These are phyloP conservation scores for Cutaneotrichosporon sp. DNA, from an alignment of 1,284 basidiomycete species.

Conservation along the genomic window DNA sequence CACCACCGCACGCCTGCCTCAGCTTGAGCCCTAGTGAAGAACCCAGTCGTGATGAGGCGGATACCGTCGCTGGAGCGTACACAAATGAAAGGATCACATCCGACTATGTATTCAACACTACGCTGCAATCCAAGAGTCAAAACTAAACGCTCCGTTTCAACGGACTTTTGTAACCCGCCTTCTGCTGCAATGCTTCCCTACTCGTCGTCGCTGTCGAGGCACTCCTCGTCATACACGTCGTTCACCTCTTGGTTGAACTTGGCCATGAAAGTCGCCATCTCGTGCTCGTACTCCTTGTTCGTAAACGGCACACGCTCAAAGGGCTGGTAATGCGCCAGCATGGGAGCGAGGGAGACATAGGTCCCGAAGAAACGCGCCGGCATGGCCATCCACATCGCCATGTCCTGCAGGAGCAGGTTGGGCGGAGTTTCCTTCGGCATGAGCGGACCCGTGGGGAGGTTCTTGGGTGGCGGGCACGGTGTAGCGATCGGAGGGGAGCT, in stretches of 20 bases:
- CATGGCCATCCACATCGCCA: not conserved
- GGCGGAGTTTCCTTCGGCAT: too few species aligned
- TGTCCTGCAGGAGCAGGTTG: not conserved
- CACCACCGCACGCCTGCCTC: too few species aligned
- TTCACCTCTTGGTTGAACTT: not conserved
- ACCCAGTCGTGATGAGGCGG: too few species aligned
- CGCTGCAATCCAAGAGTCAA: too few species aligned
- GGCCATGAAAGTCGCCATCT: not conserved
- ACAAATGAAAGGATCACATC: too few species aligned
- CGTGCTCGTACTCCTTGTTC: not conserved
- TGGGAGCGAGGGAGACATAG: not conserved
- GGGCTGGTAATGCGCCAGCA: not conserved
- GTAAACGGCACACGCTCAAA: not conserved
- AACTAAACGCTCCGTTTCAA: too few species aligned
- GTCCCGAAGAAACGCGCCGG: not conserved
- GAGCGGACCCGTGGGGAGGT: too few species aligned
- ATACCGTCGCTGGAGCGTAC: too few species aligned
- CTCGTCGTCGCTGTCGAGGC: not conserved
- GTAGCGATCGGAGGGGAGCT: not conserved
- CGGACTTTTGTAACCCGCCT: too few species aligned
- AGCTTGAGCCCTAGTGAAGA: too few species aligned
- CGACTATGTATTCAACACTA: too few species aligned
- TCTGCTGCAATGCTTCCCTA: not conserved
- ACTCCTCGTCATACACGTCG: not conserved
- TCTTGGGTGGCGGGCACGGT: not conserved